These are phyloP conservation scores for Pyricularia sp. DNA, from an alignment of 2,329 filamentous ascomycete genomes.

Conservation along the genomic window DNA sequence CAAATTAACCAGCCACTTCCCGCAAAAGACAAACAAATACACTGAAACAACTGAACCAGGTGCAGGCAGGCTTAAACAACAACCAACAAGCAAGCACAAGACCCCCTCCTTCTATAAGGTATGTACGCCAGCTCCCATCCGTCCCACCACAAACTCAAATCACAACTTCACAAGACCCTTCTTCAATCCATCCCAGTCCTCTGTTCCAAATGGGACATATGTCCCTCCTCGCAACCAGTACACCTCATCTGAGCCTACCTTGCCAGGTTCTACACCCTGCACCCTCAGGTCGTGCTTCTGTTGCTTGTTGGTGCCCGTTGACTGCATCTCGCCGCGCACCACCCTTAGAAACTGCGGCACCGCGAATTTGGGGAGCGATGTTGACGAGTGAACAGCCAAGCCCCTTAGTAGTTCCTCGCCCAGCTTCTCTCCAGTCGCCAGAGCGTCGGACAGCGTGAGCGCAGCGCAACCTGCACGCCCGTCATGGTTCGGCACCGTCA, in stretches of 20 bases:
- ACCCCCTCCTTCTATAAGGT: background rate
- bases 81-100: background rate
- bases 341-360: slow-evolving; percentile 66
- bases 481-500: slow-evolving; percentile 66
- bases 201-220: slow-evolving; percentile 54
- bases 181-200: slow-evolving; percentile 56
- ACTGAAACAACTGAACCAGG: background rate
- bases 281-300: slow-evolving; percentile 63
- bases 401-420: slow-evolving; percentile 30
- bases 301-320: slow-evolving; percentile 81
- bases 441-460: slow-evolving; percentile 27
- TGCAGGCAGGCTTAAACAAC: background rate
- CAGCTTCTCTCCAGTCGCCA: slow-evolving; percentile 12
- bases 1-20: background rate
- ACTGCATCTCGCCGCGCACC: slow-evolving; percentile 43
- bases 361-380: slow-evolving; percentile 57
- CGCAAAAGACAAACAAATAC: background rate
- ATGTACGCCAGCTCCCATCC: too few relatives aligned
- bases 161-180: slow-evolving; percentile 59
- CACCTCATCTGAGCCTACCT: slow-evolving; percentile 33
- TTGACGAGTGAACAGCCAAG: slow-evolving; percentile 44
- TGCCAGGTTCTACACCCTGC: slow-evolving; percentile 58
- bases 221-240: slow-evolving; percentile 53
- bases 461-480: slow-evolving; percentile 65
- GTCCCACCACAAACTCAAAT: background rate